phyloP scores from a whole-genome alignment of 352 stramenopile genomes.

The Phytophthora chlamydospora region DNA sequence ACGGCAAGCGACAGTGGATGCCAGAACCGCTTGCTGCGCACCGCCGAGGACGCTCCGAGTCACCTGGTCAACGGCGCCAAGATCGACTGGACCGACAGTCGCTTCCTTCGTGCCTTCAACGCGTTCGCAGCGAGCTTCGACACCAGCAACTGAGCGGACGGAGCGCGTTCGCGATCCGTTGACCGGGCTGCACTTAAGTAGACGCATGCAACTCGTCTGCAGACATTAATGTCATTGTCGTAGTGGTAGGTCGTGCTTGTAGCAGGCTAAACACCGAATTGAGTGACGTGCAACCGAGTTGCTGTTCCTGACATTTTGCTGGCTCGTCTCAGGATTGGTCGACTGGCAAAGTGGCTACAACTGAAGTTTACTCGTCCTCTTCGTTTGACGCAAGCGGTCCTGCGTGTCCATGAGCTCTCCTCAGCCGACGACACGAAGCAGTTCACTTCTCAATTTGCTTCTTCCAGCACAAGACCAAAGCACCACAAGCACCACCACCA shows the following conservation, averaged over 20 bases:
- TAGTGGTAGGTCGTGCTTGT: conserved; percentile 8
- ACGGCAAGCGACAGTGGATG: conserved; percentile 18
- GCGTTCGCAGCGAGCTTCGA: conserved; percentile 33
- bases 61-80: conserved; percentile 26
- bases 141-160: conserved; percentile 16
- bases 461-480: conserved; percentile 7
- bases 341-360: conserved; percentile 14
- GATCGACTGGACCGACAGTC: conserved; percentile 40
- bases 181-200: conserved; percentile 6
- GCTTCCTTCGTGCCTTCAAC: conserved; percentile 42
- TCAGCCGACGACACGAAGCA: not conserved
- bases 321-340: too few species aligned
- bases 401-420: not conserved
- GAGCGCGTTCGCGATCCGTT: not conserved
- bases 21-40: conserved; percentile 35
- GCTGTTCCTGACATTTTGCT: too few species aligned
- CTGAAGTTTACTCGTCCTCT: conserved; percentile 16
- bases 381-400: conserved; percentile 16
- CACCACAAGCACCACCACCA: not conserved
- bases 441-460: conserved; percentile 23
- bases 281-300: not conserved
- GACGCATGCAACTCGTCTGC: conserved; percentile 5
- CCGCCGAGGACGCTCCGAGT: conserved; percentile 20
- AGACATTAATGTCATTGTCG: conserved; percentile 11
- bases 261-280: conserved; percentile 9